These are phyloP conservation scores for Cladophialophora chaetospira DNA, from an alignment of 2,329 filamentous ascomycete species.

Conservation along the genomic window DNA sequence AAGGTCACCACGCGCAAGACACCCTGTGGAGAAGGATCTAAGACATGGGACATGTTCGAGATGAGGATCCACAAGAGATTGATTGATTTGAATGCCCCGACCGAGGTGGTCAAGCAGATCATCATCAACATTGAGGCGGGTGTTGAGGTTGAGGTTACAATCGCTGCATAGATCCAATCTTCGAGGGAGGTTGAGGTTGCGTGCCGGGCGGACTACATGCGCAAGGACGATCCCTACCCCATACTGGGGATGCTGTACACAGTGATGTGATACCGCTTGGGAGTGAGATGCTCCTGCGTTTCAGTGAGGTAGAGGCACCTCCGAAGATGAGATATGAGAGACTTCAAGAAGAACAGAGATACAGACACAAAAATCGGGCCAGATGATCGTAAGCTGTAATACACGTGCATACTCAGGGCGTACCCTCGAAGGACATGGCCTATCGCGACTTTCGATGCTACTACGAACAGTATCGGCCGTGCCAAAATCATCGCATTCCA, in stretches of 20 bases:
- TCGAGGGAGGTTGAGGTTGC: too few relatives aligned
- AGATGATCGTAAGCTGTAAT: neutral
- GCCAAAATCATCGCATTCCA: too few relatives aligned
- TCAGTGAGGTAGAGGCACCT: too few relatives aligned
- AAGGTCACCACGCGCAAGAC: conserved; percentile 98
- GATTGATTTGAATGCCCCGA: conserved; percentile 95
- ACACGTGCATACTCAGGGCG: neutral
- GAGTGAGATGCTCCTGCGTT: too few relatives aligned
- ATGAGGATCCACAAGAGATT: conserved; percentile 99
- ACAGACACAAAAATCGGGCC: neutral
- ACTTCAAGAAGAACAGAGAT: neutral
- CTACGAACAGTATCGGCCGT: too few relatives aligned
- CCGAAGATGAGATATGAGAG: neutral
- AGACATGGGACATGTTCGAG: conserved; percentile 99
- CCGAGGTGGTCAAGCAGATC: conserved; percentile 68
- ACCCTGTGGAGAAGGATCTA: conserved; percentile 98
- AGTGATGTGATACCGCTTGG: too few relatives aligned
- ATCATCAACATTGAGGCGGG: conserved; percentile 58
- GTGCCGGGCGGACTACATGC: too few relatives aligned
- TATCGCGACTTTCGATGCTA: too few relatives aligned
- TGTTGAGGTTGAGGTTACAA: conserved; percentile 57
- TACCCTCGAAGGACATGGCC: neutral
- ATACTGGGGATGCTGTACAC: too few relatives aligned
- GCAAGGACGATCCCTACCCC: too few relatives aligned
- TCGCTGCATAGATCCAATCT: conserved; percentile 52